Evolutionary conservation across 768 basidiomycete genomes (phyloP).

Genomic region (Mrakia frigida): DNA sequence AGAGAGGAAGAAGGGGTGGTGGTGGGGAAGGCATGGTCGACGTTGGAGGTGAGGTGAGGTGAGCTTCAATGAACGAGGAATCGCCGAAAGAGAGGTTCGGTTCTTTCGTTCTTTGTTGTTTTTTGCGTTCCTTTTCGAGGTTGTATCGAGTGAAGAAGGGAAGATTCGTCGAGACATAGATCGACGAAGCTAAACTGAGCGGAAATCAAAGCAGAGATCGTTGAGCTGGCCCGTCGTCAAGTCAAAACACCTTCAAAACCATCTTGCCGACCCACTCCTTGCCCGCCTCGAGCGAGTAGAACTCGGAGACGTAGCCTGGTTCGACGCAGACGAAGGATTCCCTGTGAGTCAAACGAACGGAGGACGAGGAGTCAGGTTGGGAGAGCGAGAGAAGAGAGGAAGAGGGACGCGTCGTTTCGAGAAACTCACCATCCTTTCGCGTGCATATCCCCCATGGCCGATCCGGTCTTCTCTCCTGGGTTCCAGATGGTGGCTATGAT

Average conservation of each 20-base stretch:
- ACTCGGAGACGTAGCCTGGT: constrained; percentile 76
- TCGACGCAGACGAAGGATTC: constrained; percentile 84
- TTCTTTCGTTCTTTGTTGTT: neutral
- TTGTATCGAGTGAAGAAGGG: neutral
- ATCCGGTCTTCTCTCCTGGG: constrained; percentile 64
- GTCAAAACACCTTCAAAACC: constrained; percentile 52
- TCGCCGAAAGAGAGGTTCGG: neutral
- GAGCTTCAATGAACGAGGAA: neutral
- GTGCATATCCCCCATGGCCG: constrained; percentile 84
- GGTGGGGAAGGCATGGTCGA: neutral
- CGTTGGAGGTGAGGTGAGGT: neutral
- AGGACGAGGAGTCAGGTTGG: neutral
- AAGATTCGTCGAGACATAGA: neutral
- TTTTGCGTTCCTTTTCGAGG: neutral
- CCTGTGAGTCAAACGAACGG: constrained; percentile 49
- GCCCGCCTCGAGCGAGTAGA: constrained; percentile 58
- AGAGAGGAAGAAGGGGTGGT: neutral
- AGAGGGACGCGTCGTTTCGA: constrained; percentile 47
- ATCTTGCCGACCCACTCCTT: constrained; percentile 74
- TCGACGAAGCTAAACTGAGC: neutral
- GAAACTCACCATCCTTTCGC: constrained; percentile 62
- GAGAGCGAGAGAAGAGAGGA: neutral
- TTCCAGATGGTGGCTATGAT: constrained; percentile 65
- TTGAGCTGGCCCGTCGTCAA: neutral
- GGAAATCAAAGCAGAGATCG: neutral